Percentiles rank a stretch among this genome's conserved stretches.
Conservation (phyloP, 2,329 filamentous ascomycete species). For the Atkinsonella texensis region DNA sequence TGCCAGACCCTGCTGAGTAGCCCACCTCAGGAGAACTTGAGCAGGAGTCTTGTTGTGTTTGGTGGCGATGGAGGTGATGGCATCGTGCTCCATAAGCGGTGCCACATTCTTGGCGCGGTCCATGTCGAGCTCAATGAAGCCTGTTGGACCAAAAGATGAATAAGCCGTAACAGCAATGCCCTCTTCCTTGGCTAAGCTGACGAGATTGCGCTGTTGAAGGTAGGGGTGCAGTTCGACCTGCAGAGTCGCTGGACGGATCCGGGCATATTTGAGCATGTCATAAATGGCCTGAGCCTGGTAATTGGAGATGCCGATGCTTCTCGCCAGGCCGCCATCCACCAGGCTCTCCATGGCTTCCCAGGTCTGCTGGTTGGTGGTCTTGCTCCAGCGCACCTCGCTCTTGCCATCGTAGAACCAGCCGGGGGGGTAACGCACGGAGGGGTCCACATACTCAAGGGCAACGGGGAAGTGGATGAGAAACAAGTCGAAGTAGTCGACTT, state of each 20-base stretch:
- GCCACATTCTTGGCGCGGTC: slow-evolving; percentile 43
- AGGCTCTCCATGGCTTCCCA: slow-evolving; percentile 72
- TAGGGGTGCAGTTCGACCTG: slow-evolving; percentile 90
- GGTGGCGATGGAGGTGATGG: slow-evolving; percentile 51
- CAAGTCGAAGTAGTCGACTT: slow-evolving; percentile 80
- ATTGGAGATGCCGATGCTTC: slow-evolving; percentile 72
- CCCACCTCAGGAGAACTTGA: slow-evolving; percentile 73
- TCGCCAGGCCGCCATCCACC: slow-evolving; percentile 55
- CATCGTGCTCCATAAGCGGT: slow-evolving; percentile 58
- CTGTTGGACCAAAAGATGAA: slow-evolving; percentile 70
- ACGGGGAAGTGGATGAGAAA: slow-evolving; percentile 87
- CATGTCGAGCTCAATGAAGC: slow-evolving; percentile 68
- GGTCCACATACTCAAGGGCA: slow-evolving; percentile 75
- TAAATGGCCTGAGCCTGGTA: slow-evolving; percentile 69
- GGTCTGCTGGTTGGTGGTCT: slow-evolving; percentile 66
- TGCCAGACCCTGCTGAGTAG: slow-evolving; percentile 68
- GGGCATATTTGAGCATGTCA: slow-evolving; percentile 68
- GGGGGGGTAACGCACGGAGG: slow-evolving; percentile 65
- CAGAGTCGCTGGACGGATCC: slow-evolving; percentile 61
- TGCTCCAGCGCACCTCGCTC: slow-evolving; percentile 49
- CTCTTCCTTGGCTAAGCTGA: slow-evolving; percentile 57
- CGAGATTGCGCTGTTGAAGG: slow-evolving; percentile 61
- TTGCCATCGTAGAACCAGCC: slow-evolving; percentile 60
- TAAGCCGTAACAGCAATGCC: slow-evolving; percentile 70
- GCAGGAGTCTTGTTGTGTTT: slow-evolving; percentile 35